Percentiles rank a stretch among this genome's conserved stretches.
Evolutionary conservation across 2,329 filamentous ascomycete genomes (phyloP).

Genomic region (Venturiaceae sp.): DNA sequence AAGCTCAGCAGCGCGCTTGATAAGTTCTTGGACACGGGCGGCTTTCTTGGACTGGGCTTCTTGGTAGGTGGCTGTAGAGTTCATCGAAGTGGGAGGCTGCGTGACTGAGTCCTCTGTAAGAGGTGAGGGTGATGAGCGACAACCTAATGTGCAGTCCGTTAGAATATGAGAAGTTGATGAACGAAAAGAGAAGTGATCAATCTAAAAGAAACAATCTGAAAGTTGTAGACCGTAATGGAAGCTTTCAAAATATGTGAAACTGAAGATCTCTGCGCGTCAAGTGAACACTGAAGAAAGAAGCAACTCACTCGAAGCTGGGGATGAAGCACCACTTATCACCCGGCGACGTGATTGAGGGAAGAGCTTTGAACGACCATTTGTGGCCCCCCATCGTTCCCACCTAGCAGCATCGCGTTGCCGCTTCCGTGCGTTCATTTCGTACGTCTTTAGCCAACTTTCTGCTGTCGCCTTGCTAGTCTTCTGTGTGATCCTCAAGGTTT

Average conservation of each 20-base stretch:
- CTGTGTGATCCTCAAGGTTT: constrained; percentile 51
- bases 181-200: too few relatives aligned
- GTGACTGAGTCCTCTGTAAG: too few relatives aligned
- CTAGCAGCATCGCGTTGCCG: constrained; percentile 50
- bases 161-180: too few relatives aligned
- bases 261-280: background rate
- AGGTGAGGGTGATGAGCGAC: too few relatives aligned
- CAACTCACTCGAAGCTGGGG: background rate
- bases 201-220: background rate
- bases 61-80: constrained; percentile 45
- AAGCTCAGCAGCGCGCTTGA: constrained; percentile 56
- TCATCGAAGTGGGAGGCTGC: too few relatives aligned
- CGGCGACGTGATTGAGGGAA: background rate
- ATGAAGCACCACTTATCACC: background rate
- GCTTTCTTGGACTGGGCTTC: constrained; percentile 56
- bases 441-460: constrained; percentile 72
- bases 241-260: background rate
- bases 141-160: too few relatives aligned
- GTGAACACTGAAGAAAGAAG: background rate
- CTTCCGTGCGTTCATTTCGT: constrained; percentile 53
- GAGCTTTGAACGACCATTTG: constrained; percentile 18
- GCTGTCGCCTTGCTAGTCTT: constrained; percentile 56
- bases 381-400: constrained; percentile 66
- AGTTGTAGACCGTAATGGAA: background rate
- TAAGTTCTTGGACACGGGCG: constrained; percentile 58